These are phyloP conservation scores for Sclerotinia spermophila DNA, from an alignment of 2,329 filamentous ascomycete genomes.

Conservation along the genomic window DNA sequence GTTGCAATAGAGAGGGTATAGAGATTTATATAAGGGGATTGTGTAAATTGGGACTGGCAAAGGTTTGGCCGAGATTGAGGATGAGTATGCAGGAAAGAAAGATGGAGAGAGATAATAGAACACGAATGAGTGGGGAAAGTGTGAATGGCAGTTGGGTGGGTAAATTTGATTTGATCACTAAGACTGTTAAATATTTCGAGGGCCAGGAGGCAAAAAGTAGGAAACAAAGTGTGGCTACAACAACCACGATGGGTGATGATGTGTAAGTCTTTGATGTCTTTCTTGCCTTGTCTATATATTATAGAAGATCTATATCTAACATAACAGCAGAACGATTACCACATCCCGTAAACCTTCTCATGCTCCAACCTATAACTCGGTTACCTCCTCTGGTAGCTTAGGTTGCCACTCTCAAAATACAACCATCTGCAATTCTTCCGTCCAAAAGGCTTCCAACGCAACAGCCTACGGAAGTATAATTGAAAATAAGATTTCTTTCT, in stretches of 20 bases:
- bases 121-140: neutral
- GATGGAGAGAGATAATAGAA: slow-evolving; percentile 10
- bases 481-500: neutral
- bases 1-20: slow-evolving; percentile 58
- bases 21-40: slow-evolving; percentile 45
- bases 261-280: neutral
- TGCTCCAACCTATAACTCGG: neutral
- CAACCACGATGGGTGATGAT: neutral
- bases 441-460: neutral
- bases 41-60: slow-evolving; percentile 28
- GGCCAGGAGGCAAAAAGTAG: slow-evolving; percentile 18
- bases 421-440: neutral
- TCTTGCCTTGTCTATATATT: no score
- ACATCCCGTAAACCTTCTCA: neutral
- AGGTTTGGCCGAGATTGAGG: slow-evolving; percentile 27
- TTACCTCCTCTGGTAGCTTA: neutral
- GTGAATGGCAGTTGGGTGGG: slow-evolving; percentile 12
- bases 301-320: no score
- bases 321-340: neutral
- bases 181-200: slow-evolving; percentile 30
- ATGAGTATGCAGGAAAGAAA: slow-evolving; percentile 19
- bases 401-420: neutral
- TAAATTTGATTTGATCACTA: slow-evolving; percentile 30
- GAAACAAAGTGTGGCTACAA: slow-evolving; percentile 12
- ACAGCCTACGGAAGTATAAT: neutral